A percentile compares a stretch with the other conserved stretches of the same genome.
phyloP scores from a whole-genome alignment of 306 rosid genomes.

The Fagus crenata region DNA sequence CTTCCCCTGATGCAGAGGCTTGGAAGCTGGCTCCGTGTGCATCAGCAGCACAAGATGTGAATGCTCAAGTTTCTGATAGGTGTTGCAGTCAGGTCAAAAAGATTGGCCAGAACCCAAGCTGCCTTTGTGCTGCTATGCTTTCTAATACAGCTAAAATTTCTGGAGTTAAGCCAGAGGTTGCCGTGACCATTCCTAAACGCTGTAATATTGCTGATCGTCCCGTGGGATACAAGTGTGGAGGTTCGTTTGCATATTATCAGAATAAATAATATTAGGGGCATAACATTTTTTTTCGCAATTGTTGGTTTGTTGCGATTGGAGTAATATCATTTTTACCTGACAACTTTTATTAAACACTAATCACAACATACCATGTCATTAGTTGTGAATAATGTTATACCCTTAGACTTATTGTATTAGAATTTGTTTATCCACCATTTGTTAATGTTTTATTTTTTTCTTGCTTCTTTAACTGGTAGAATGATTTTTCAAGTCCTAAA shows the following conservation, averaged over 20 bases:
- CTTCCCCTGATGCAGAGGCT: constrained; percentile 49
- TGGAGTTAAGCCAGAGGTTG: constrained; percentile 47
- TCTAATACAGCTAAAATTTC: constrained; percentile 42
- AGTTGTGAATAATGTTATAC: too few relatives aligned
- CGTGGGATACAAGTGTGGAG: constrained; percentile 54
- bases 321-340: too few relatives aligned
- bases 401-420: too few relatives aligned
- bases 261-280: too few relatives aligned
- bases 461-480: neutral
- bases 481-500: neutral
- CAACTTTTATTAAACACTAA: too few relatives aligned
- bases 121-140: constrained; percentile 54
- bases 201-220: constrained; percentile 49
- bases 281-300: too few relatives aligned
- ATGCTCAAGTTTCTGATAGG: constrained; percentile 36
- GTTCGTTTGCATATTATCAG: constrained; percentile 15
- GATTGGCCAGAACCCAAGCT: constrained; percentile 39
- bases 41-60: constrained; percentile 42
- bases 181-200: constrained; percentile 57
- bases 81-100: constrained; percentile 53
- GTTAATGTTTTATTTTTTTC: neutral
- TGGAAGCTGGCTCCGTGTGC: constrained; percentile 47
- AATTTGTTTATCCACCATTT: neutral
- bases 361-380: too few relatives aligned
- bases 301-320: too few relatives aligned